These are phyloP conservation scores for Lecanosticta acicola DNA, from an alignment of 2,329 filamentous ascomycete genomes.

Conservation along the genomic window DNA sequence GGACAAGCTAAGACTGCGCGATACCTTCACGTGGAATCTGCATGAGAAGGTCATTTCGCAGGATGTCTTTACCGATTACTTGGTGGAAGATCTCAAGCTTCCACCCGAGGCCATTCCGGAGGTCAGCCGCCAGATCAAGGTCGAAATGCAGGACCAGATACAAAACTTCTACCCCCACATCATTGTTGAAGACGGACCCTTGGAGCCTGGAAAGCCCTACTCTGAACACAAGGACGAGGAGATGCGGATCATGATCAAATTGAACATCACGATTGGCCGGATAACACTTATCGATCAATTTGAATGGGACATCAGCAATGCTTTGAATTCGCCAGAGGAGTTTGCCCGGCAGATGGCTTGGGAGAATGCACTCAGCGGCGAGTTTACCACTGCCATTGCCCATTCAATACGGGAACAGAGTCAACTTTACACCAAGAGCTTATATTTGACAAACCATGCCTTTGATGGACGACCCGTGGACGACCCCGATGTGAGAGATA, in stretches of 20 bases:
- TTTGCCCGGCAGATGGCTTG: slow-evolving; percentile 85
- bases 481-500: slow-evolving; percentile 78
- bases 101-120: slow-evolving; percentile 58
- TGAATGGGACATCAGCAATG: slow-evolving; percentile 98
- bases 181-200: slow-evolving; percentile 79
- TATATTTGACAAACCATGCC: slow-evolving; percentile 88
- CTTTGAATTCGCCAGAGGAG: slow-evolving; percentile 86
- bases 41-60: slow-evolving; percentile 78
- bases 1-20: slow-evolving; percentile 90
- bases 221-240: slow-evolving; percentile 97
- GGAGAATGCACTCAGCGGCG: slow-evolving; percentile 84
- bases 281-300: slow-evolving; percentile 95
- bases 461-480: slow-evolving; percentile 93
- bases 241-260: slow-evolving; percentile 91
- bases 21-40: slow-evolving; percentile 98
- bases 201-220: slow-evolving; percentile 87
- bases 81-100: slow-evolving; percentile 80
- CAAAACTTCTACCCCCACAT: slow-evolving; percentile 91
- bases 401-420: slow-evolving; percentile 96
- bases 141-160: slow-evolving; percentile 81
- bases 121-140: slow-evolving; percentile 56
- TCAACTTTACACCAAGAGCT: slow-evolving; percentile 86
- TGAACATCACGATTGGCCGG: slow-evolving; percentile 95
- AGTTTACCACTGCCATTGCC: slow-evolving; percentile 95
- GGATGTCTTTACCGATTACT: slow-evolving; percentile 78